Evolutionary conservation across 179 eudicot species (phyloP).

Genomic region (Nepenthes alata): DNA sequence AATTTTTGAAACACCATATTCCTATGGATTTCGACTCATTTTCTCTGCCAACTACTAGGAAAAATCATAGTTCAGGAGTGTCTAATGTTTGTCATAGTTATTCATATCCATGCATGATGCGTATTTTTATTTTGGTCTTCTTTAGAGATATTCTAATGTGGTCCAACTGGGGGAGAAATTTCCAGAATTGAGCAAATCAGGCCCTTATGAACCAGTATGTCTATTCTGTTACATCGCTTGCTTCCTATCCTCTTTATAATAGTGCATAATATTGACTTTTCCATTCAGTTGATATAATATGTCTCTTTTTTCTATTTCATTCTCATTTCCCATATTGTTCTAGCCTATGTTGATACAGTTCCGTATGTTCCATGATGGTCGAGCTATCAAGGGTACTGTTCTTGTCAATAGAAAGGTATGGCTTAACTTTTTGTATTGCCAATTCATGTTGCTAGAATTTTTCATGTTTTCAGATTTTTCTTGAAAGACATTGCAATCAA

Average conservation of each 20-base stretch:
- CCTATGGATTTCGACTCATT: no score
- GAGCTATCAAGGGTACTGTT: conserved; percentile 90
- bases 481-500: no score
- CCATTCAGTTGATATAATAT: not conserved
- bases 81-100: not conserved
- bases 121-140: not conserved
- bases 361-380: conserved; percentile 62
- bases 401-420: conserved; percentile 63
- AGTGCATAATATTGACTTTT: not conserved
- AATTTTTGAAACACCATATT: no score
- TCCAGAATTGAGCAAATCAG: conserved; percentile 15
- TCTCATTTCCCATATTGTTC: conserved; percentile 12
- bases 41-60: no score
- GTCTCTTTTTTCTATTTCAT: conserved; percentile 1
- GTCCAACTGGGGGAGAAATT: conserved; percentile 6
- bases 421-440: not conserved
- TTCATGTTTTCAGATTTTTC: not conserved
- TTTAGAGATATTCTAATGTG: conserved; percentile 16
- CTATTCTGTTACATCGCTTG: not conserved
- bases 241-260: not conserved
- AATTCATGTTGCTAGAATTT: not conserved
- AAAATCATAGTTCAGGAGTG: not conserved
- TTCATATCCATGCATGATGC: not conserved
- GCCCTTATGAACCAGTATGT: conserved; percentile 33
- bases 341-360: conserved; percentile 84